A percentile compares a stretch with the other conserved stretches of the same genome.
These are phyloP conservation scores for Suhomyces atakaporum DNA, from an alignment of 1,139 yeast species.

Conservation along the genomic window DNA sequence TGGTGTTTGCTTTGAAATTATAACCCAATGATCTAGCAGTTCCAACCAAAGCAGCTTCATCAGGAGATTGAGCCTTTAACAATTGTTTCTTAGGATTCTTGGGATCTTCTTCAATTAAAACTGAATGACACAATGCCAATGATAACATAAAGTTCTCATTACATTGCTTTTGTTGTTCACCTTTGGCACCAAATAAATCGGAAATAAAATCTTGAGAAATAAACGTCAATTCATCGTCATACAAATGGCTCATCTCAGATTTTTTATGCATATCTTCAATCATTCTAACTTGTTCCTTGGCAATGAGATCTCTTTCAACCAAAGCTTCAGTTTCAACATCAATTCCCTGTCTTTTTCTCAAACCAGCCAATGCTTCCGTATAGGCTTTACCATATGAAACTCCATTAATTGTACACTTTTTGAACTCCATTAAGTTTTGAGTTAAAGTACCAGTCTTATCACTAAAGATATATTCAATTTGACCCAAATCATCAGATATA, in stretches of 20 bases:
- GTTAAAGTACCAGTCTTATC: constrained; percentile 65
- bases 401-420: constrained; percentile 59
- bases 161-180: constrained; percentile 34
- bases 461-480: constrained; percentile 61
- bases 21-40: constrained; percentile 60
- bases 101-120: constrained; percentile 50
- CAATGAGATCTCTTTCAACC: constrained; percentile 41
- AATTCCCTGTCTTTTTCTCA: constrained; percentile 55
- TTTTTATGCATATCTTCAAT: constrained; percentile 23
- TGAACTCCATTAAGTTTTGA: constrained; percentile 62
- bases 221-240: constrained; percentile 49
- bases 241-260: constrained; percentile 25
- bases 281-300: constrained; percentile 44
- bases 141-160: constrained; percentile 55
- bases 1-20: constrained; percentile 49
- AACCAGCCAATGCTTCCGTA: constrained; percentile 62
- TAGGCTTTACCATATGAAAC: constrained; percentile 59
- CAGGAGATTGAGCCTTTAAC: constrained; percentile 64
- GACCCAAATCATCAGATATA: constrained; percentile 66
- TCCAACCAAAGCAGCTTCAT: constrained; percentile 64
- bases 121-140: constrained; percentile 62
- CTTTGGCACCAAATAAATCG: constrained; percentile 34
- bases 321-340: constrained; percentile 52
- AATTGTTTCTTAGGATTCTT: constrained; percentile 36
- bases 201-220: constrained; percentile 48